Percentiles rank a stretch among this genome's conserved stretches.
Conservation (phyloP, 257 asterid genomes). For the Gentiana dahurica region DNA sequence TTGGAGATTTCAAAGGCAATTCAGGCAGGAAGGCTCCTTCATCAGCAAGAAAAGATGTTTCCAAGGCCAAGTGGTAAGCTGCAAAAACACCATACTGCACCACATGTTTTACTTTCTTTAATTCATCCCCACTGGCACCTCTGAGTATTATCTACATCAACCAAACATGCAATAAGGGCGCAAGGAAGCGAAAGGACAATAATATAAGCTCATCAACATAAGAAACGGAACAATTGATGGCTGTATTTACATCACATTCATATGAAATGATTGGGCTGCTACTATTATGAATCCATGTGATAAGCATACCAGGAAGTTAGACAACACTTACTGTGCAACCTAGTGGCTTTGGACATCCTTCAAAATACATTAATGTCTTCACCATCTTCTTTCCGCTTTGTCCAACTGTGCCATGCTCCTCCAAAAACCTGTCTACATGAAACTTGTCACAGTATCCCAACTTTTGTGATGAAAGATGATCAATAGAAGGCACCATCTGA, state of each 20-base stretch:
- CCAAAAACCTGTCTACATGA: conserved; percentile 61
- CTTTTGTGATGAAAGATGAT: conserved; percentile 64
- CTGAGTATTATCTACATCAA: conserved; percentile 72
- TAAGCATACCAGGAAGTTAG: conserved; percentile 8
- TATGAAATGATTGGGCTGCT: background rate
- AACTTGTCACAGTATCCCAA: conserved; percentile 79
- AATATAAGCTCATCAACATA: too few relatives aligned
- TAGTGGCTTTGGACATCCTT: conserved; percentile 94
- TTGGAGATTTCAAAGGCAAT: conserved; percentile 59
- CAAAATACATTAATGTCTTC: conserved; percentile 93
- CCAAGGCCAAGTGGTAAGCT: conserved; percentile 94
- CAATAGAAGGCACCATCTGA: conserved; percentile 84
- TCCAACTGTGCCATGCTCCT: conserved; percentile 72
- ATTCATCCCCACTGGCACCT: conserved; percentile 83
- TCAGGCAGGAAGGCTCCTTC: conserved; percentile 95
- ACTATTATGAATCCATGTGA: conserved; percentile 9
- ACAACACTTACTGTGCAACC: conserved; percentile 81
- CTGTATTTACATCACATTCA: too few relatives aligned
- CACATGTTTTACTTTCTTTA: conserved; percentile 92
- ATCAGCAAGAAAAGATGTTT: conserved; percentile 96
- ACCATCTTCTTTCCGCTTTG: conserved; percentile 60
- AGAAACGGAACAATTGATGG: too few relatives aligned
- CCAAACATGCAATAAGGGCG: conserved; percentile 12
- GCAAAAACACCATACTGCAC: conserved; percentile 93
- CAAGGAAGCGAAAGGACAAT: background rate